Evolutionary conservation across 805 yeast species (phyloP).

Genomic region (Candida takata): DNA sequence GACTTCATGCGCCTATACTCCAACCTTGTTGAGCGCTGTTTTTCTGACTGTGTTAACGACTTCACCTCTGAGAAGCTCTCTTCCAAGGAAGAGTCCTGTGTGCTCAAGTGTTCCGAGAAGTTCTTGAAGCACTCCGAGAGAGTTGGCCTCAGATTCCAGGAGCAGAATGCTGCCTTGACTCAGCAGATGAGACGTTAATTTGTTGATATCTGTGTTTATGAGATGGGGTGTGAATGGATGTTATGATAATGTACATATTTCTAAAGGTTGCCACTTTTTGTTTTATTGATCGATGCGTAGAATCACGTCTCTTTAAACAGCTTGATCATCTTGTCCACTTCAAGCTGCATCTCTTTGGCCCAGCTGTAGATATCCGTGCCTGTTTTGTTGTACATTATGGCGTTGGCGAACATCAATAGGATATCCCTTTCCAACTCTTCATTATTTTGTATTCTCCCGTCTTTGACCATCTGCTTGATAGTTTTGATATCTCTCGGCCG

Average conservation of each 20-base stretch:
- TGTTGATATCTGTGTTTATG: background rate
- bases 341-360: slow-evolving; percentile 66
- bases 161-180: slow-evolving; percentile 80
- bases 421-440: slow-evolving; percentile 60
- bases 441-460: slow-evolving; percentile 42
- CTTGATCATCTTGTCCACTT: slow-evolving; percentile 47
- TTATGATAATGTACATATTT: background rate
- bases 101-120: slow-evolving; percentile 91
- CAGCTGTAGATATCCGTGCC: slow-evolving; percentile 54
- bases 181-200: slow-evolving; percentile 49
- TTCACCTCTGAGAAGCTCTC: slow-evolving; percentile 89
- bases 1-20: slow-evolving; percentile 98
- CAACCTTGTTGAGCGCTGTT: slow-evolving; percentile 92
- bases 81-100: slow-evolving; percentile 77
- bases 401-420: slow-evolving; percentile 74
- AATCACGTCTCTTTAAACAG: slow-evolving; percentile 35
- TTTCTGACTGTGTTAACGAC: slow-evolving; percentile 95
- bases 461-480: slow-evolving; percentile 49
- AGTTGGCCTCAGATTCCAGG: slow-evolving; percentile 98
- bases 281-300: background rate
- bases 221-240: background rate
- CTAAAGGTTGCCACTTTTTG: background rate
- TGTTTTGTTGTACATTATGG: slow-evolving; percentile 71
- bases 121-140: slow-evolving; percentile 97
- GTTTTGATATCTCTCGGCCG: slow-evolving; percentile 65